Evolutionary conservation across 805 yeast genomes (phyloP), one percentile per base, ranked within the genome.

Genomic region (Lachancea fermentati): DNA sequence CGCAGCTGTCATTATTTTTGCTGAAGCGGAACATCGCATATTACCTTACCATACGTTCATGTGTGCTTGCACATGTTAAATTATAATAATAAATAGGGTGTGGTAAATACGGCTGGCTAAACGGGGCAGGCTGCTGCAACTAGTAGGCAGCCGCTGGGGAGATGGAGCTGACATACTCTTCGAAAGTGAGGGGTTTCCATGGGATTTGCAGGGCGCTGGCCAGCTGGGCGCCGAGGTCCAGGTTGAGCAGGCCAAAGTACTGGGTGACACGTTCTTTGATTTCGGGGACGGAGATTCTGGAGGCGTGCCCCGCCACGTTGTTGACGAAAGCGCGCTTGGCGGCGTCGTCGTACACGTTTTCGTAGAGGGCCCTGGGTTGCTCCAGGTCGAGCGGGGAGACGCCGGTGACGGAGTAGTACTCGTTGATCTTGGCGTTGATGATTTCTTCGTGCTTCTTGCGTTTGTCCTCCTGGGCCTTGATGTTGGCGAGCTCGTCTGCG

Each of bases 291-390:
- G 56, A 45, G 24, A 63, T 59, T 24, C 54, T 56, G 5, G 63
- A 51, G 6, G 71, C 72, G 44, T 67, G 72, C 24, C 66, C 67
- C 9, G 62, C 60, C 19, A 71, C 55, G 42, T 67, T 68, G 19
- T 61, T 55, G 29, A 67, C 52, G 46, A 71, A 60, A 34, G 54
- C 58, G 34, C 55, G 47, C 48, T 60, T 62, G 15, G 55, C 60
- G 9, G 53, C 56, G 7, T 56, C 66, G 39, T 45, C 52, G 45
- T 48, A 69, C 2, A 71, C 72, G 39, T 62, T 64, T 39, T 60
- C 63, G 47, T 69, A 71, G 42, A 71, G 51, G 0, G 55, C 64
- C 50, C 74, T 60, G 36, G 76, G 73, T 48, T 71, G 76, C 49
- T 71, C 75, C 26, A 69, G 52, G 53, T 71, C 76, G 17, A 67